Evolutionary conservation across 2,329 filamentous ascomycete genomes (phyloP), one percentile per base, ranked within the genome.

Genomic region (Calonectria hawksworthii): DNA sequence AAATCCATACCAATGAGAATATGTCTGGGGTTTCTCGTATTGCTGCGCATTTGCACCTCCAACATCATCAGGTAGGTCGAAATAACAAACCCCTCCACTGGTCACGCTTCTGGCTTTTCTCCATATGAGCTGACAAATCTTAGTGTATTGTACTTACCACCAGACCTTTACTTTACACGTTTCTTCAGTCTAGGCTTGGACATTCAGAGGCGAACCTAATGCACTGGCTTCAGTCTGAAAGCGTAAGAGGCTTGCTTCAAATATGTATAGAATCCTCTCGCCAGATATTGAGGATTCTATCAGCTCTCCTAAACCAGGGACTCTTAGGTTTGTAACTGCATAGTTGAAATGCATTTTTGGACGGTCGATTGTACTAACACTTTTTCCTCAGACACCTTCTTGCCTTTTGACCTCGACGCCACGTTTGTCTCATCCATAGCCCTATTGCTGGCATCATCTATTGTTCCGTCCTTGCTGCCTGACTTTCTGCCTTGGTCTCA

Each of bases 381-480:
- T 18, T 10, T 32, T 21, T 1, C 73, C 74, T 0, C 56, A 88
- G 87, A 88, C 76, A 87, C 83, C 2, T 88, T 88, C 72, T 84
- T 89, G 3, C 86, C 86, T 1, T 87, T 87, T 75, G 86, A 88
- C 72, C 82, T 88, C 0, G 87, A 88, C 63, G 81, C 86, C 1
- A 80, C 85, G 0, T 88, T 86, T 44, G 82, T 85, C 4, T 86
- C 87, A 0, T 85, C 84, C 0, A 83, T 87, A 14, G 81, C 85
- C 7, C 79, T 88, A 0, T 75, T 87, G 0, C 77, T 88, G 14
- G 85, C 82, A 4, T 75, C 86, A 21, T 78, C 82, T 64, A 80
- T 87, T n/a, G 85, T 87, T 68, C 72, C 80, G 0, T 79, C 79
- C 3, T 74, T 86, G 0, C 73, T 86, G 4, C 84, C 85, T 28